These are phyloP conservation scores for Parastagonospora nodorum DNA, from an alignment of 2,329 filamentous ascomycete genomes.

Conservation along the genomic window DNA sequence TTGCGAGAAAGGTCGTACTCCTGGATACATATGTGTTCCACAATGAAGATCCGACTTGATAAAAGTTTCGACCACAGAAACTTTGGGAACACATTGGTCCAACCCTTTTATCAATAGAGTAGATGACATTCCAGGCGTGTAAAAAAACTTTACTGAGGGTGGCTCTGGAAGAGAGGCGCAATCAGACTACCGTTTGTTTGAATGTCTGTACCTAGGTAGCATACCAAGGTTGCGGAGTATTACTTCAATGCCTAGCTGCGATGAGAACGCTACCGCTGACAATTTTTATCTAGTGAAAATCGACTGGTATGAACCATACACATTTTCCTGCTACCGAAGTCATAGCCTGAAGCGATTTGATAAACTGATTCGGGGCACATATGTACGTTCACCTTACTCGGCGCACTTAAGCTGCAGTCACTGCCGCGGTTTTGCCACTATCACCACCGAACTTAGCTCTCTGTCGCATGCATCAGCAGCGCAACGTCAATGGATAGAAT, in stretches of 20 bases:
- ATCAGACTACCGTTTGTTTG: neutral
- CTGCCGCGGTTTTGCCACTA: neutral
- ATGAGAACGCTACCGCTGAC: neutral
- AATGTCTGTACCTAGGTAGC: neutral
- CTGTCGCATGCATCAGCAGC: neutral
- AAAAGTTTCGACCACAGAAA: neutral
- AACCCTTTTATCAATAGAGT: neutral
- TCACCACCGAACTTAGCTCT: neutral
- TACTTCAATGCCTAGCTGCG: neutral
- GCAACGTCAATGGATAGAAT: neutral
- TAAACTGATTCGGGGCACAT: too few relatives aligned
- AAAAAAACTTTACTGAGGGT: neutral
- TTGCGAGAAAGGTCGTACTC: neutral
- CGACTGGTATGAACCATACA: neutral
- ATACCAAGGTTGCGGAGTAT: neutral
- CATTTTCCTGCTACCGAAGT: neutral
- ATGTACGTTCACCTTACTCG: too few relatives aligned
- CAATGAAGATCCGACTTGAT: neutral
- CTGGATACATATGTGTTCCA: neutral
- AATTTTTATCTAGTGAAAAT: neutral
- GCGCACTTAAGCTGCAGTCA: neutral
- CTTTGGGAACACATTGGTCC: neutral
- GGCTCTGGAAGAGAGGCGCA: neutral
- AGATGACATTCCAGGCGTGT: neutral
- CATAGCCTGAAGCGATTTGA: too few relatives aligned